A percentile compares a stretch with the other conserved stretches of the same genome.
phyloP scores from a whole-genome alignment of 2,329 filamentous ascomycete species.

The Aspergillus puulaauensis region DNA sequence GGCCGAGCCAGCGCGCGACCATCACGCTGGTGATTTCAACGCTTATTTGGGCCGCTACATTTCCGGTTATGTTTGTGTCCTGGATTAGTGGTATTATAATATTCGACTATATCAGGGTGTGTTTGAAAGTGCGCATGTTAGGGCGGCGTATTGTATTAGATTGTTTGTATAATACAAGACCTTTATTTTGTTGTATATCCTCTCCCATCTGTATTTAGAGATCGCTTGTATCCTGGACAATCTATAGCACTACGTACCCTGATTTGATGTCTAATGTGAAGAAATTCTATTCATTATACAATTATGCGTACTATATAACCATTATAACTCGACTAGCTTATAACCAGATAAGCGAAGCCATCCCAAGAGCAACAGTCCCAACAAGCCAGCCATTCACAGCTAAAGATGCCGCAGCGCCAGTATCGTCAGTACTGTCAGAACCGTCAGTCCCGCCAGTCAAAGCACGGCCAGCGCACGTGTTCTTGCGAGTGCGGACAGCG shows the following conservation, averaged over 20 bases:
- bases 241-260: no score
- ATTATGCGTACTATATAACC: no score
- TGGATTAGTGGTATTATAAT: constrained; percentile 3
- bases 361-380: no score
- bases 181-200: no score
- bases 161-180: no score
- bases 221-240: no score
- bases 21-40: not conserved
- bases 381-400: not conserved
- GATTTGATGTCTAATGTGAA: no score
- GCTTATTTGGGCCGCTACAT: constrained; percentile 1
- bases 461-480: not conserved
- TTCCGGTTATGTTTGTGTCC: constrained; percentile 4
- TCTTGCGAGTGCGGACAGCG: not conserved
- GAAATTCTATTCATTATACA: no score
- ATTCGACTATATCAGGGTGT: not conserved
- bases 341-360: no score
- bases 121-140: not conserved
- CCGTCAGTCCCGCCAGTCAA: not conserved
- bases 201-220: no score
- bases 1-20: not conserved
- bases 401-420: no score
- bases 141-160: not conserved
- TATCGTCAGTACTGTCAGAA: not conserved
- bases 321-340: no score